Evolutionary conservation across 345 rosid genomes (phyloP).

Genomic region (Pistacia integerrima): DNA sequence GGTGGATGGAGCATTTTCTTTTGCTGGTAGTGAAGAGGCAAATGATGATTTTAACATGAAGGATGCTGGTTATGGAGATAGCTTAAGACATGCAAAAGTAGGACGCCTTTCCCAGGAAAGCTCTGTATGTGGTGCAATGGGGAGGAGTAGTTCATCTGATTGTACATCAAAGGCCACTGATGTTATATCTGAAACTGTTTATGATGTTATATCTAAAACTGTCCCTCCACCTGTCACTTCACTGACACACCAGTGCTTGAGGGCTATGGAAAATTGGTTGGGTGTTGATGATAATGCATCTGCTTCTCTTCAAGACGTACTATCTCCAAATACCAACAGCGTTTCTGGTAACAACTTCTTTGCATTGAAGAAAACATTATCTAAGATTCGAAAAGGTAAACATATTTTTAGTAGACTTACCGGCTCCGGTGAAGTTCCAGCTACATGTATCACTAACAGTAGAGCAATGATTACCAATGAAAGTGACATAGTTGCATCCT

Average conservation of each 20-base stretch:
- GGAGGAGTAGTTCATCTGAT: conserved; percentile 43
- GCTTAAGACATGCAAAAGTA: conserved; percentile 76
- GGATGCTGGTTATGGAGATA: conserved; percentile 53
- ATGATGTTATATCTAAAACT: conserved; percentile 26
- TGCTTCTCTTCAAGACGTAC: conserved; percentile 33
- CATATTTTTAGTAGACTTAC: conserved; percentile 51
- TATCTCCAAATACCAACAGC: conserved; percentile 38
- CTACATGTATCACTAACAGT: conserved; percentile 29
- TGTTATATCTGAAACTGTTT: conserved; percentile 31
- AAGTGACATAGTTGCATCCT: conserved; percentile 27
- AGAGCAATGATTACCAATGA: conserved; percentile 31
- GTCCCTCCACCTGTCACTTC: conserved; percentile 65
- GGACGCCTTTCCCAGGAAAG: conserved; percentile 78
- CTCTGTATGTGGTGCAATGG: conserved; percentile 59
- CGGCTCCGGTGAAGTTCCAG: conserved; percentile 52
- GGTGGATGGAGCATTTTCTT: conserved; percentile 80
- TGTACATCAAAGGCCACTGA: conserved; percentile 43
- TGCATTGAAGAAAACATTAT: conserved; percentile 57
- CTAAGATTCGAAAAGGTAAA: conserved; percentile 58
- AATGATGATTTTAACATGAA: conserved; percentile 31
- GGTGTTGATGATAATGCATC: conserved; percentile 57
- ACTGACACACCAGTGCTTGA: conserved; percentile 71
- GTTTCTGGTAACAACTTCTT: conserved; percentile 44
- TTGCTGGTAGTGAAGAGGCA: conserved; percentile 40
- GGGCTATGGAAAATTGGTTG: conserved; percentile 68